phyloP scores from a whole-genome alignment of 2,329 filamentous ascomycete genomes.

The Trichoderma harzianum region DNA sequence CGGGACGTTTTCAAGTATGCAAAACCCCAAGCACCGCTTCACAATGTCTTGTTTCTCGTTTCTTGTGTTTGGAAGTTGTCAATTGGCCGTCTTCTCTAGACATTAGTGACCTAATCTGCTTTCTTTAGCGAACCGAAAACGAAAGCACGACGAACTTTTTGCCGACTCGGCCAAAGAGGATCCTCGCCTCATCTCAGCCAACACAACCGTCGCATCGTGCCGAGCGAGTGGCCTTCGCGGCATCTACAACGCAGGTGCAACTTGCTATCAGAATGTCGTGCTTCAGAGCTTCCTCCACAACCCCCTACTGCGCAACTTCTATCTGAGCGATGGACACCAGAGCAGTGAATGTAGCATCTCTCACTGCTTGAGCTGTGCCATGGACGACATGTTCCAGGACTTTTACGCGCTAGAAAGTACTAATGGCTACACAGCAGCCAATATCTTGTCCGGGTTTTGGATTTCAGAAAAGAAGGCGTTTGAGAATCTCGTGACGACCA shows the following conservation, averaged over 20 bases:
- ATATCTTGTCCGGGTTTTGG: slow-evolving; percentile 87
- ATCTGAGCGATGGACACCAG: slow-evolving; percentile 85
- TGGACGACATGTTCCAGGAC: slow-evolving; percentile 72
- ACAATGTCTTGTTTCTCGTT: neutral
- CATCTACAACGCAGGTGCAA: slow-evolving; percentile 97
- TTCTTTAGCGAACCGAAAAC: slow-evolving; percentile 58
- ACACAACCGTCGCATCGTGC: slow-evolving; percentile 77
- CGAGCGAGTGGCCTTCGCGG: slow-evolving; percentile 84
- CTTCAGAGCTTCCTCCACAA: slow-evolving; percentile 93
- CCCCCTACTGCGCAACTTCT: slow-evolving; percentile 85
- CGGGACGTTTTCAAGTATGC: slow-evolving; percentile 61
- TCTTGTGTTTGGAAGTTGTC: neutral
- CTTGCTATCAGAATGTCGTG: slow-evolving; percentile 96
- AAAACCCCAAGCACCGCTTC: neutral
- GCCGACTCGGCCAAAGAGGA: slow-evolving; percentile 65
- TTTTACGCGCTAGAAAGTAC: slow-evolving; percentile 72
- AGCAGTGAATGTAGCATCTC: slow-evolving; percentile 65
- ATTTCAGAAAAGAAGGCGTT: slow-evolving; percentile 72
- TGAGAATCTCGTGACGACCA: slow-evolving; percentile 79
- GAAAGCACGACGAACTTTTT: slow-evolving; percentile 71
- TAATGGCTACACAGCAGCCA: slow-evolving; percentile 85
- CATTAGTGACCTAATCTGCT: slow-evolving; percentile 7
- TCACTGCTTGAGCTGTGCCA: slow-evolving; percentile 65
- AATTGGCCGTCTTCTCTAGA: neutral
- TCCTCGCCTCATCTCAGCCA: slow-evolving; percentile 70